Evolutionary conservation across 148 eudicot species (phyloP), one percentile per base, ranked within the genome.

Genomic region (Silene conica): DNA sequence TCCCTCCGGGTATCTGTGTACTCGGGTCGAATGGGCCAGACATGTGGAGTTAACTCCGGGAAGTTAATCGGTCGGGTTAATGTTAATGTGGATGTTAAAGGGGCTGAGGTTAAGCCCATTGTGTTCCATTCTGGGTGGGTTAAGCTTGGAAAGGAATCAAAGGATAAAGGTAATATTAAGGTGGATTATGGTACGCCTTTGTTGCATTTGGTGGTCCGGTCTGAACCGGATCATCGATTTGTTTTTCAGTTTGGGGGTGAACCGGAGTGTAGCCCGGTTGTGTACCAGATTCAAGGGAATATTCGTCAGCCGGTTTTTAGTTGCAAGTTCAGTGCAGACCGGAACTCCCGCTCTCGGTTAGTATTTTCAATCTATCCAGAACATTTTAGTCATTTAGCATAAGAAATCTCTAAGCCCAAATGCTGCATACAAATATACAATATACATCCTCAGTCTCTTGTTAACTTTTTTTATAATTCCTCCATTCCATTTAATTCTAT

Each of bases 301-400:
- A 89, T 93, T 1, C 79, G 97, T 22, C 98, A 92, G 78, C 98
- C 96, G 74, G 98, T 95, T 80, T 92, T 95, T 61, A 95, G 96
- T 72, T 95, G 98, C 82, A 92, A 88, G 80, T 95, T 95, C 73
- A 88, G 87, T 60, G 31, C 31, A 28, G 31, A 28, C 31, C 31
- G 31, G 31, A 28, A 28, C 31, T 28, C 31, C 31, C 31, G 31
- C 31, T 28, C 31, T 3, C 31, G 31, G 31, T 28, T 28, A 83
- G 89, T 80, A 0, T 56, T 4, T 77, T 13, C 0, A 19, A 46
- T 8, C 21, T 26, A 28, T 3, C 3, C n/a, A n/a, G n/a, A n/a
- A n/a, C n/a, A n/a, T n/a, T n/a, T n/a, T n/a, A n/a, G 31, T 3
- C 1, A 1, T 28, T 28, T 28, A 28, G 31, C 31, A 28, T 28